These are phyloP conservation scores for Boletus pseudo-olivaceus DNA, from an alignment of 768 basidiomycete species.

Conservation along the genomic window DNA sequence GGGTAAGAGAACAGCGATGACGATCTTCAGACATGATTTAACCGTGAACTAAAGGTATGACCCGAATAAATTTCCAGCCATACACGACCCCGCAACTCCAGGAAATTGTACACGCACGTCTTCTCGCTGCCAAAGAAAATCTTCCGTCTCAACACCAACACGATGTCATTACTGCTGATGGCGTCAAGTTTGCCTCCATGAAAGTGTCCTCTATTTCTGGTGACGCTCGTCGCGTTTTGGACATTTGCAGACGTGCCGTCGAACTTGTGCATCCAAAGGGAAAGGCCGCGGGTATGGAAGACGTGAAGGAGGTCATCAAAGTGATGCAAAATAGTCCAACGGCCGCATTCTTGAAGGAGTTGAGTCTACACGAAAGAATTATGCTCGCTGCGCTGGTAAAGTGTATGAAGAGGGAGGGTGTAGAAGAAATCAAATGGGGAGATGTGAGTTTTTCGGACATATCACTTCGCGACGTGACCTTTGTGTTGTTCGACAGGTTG, in stretches of 20 bases:
- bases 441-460: constrained; percentile 47
- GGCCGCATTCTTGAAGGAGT: constrained; percentile 74
- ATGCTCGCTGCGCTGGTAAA: constrained; percentile 83
- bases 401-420: constrained; percentile 77
- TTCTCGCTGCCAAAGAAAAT: constrained; percentile 57
- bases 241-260: constrained; percentile 90
- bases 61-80: constrained; percentile 88
- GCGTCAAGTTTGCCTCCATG: constrained; percentile 81
- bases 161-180: constrained; percentile 61
- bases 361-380: constrained; percentile 84
- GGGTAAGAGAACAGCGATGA: constrained; percentile 45
- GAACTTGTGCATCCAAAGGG: constrained; percentile 62
- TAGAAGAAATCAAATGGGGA: constrained; percentile 84
- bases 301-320: constrained; percentile 76
- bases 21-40: background rate
- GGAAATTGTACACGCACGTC: constrained; percentile 81
- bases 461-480: background rate
- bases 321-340: constrained; percentile 91
- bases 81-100: constrained; percentile 77
- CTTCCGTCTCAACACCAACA: constrained; percentile 43
- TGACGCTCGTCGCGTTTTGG: constrained; percentile 89
- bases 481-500: constrained; percentile 44
- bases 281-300: constrained; percentile 57
- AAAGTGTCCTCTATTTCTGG: constrained; percentile 80
- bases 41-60: constrained; percentile 57